Evolutionary conservation across 2,329 filamentous ascomycete genomes (phyloP), one percentile per base, ranked within the genome.

Genomic region (Karstenula rhodostoma): DNA sequence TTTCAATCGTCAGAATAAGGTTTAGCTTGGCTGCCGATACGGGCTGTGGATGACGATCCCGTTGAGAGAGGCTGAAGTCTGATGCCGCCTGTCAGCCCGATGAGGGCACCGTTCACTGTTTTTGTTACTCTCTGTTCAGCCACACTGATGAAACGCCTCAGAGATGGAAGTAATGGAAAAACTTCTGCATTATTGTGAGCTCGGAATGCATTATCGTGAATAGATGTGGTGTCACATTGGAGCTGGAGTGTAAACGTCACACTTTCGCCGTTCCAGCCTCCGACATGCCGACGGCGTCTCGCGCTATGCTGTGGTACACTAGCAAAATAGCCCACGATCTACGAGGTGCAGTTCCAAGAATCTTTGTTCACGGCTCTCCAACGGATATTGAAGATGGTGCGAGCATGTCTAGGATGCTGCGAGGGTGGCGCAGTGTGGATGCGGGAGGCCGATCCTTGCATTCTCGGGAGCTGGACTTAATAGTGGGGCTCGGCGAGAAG

Each of bases 151-250:
- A n/a, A n/a, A n/a, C n/a, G n/a, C n/a, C n/a, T n/a, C n/a, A n/a
- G n/a, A n/a, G n/a, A n/a, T n/a, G n/a, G n/a, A n/a, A n/a, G n/a
- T n/a, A n/a, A n/a, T n/a, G n/a, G n/a, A n/a, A n/a, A n/a, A n/a
- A n/a, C n/a, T n/a, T 23, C 19, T 44, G 19, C 19, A 9, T 44
- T 10, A 10, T 3, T 44, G 40, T 43, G 40, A 35, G 32, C 32
- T 23, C 23, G 19, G 32, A 33, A 29, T n/a, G 33, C 35, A 33
- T 52, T 52, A 17, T 52, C 49, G 51, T 54, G n/a, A 10, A 25
- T 13, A 19, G 17, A 54, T 44, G 51, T n/a, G 25, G 52, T 55
- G 52, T 35, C n/a, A 55, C 42, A 43, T 46, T 35, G 42, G n/a
- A 35, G 15, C n/a, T 2, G 29, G 8, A 23, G 10, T 55, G 42